Percentiles rank a stretch among this genome's conserved stretches.
phyloP scores from a whole-genome alignment of 306 rosid genomes.

The Parietaria judaica region DNA sequence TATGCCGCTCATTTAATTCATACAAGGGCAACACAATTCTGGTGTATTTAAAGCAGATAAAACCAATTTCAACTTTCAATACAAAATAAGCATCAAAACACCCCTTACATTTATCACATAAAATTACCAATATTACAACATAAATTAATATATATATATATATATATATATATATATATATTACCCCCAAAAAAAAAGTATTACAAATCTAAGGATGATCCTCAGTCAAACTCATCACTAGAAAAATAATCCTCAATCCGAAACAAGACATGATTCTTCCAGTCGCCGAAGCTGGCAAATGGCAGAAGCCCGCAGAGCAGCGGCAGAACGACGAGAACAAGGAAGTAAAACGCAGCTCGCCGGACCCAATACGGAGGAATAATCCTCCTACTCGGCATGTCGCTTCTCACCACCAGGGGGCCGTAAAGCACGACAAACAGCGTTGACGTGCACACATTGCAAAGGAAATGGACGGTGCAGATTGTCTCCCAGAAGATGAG shows the following conservation, averaged over 20 bases:
- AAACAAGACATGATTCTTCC: constrained; percentile 55
- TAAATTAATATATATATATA: too few relatives aligned
- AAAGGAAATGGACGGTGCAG: constrained; percentile 57
- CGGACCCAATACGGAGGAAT: constrained; percentile 54
- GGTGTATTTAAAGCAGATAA: too few relatives aligned
- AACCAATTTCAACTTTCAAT: too few relatives aligned
- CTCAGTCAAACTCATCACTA: constrained; percentile 13
- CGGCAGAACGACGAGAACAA: constrained; percentile 49
- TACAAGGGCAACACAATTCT: too few relatives aligned
- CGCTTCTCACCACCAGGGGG: constrained; percentile 33
- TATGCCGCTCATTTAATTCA: too few relatives aligned
- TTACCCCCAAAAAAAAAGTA: background rate
- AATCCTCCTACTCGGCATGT: background rate
- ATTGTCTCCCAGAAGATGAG: constrained; percentile 63
- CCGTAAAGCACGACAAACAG: constrained; percentile 54
- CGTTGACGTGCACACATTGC: constrained; percentile 37
- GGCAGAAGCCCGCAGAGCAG: constrained; percentile 70
- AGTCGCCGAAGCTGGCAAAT: constrained; percentile 61
- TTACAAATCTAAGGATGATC: background rate
- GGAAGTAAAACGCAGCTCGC: constrained; percentile 31
- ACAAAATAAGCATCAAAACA: too few relatives aligned
- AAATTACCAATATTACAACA: background rate
- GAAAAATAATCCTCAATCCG: constrained; percentile 14
- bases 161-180: too few relatives aligned
- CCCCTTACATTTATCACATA: too few relatives aligned